Conservation (phyloP, 2,329 filamentous ascomycete species). For the Calonectria pauciramosa region DNA sequence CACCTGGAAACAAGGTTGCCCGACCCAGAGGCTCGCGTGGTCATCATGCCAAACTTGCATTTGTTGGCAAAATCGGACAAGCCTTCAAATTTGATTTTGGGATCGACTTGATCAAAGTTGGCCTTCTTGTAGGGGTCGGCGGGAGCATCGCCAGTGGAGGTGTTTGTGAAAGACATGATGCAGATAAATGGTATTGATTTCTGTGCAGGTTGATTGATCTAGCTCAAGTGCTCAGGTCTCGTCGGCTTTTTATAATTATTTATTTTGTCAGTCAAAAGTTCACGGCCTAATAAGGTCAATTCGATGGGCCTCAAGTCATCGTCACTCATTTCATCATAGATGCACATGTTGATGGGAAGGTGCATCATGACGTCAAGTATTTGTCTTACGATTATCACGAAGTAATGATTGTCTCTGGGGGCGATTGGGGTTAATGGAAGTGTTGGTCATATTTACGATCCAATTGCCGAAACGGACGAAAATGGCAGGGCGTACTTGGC, state of each 20-base stretch:
- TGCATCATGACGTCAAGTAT: conserved; percentile 32
- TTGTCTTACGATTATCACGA: conserved; percentile 12
- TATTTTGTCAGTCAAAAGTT: background rate
- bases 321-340: conserved; percentile 47
- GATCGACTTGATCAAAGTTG: conserved; percentile 71
- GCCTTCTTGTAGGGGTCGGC: conserved; percentile 87
- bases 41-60: conserved; percentile 92
- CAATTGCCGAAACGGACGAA: background rate
- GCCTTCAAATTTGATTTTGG: conserved; percentile 83
- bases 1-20: conserved; percentile 83
- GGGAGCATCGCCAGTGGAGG: conserved; percentile 72
- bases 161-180: conserved; percentile 66
- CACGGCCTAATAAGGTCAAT: background rate
- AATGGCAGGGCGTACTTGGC: background rate
- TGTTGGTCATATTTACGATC: too few species aligned
- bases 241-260: background rate
- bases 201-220: background rate
- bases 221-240: background rate
- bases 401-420: background rate
- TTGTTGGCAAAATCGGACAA: conserved; percentile 78
- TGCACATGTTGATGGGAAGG: conserved; percentile 20
- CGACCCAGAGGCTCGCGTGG: conserved; percentile 76
- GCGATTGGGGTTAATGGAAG: background rate
- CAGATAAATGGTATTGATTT: background rate
- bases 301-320: conserved; percentile 33